Evolutionary conservation across 768 basidiomycete species (phyloP).

Genomic region (Leccinum aurantiacum): DNA sequence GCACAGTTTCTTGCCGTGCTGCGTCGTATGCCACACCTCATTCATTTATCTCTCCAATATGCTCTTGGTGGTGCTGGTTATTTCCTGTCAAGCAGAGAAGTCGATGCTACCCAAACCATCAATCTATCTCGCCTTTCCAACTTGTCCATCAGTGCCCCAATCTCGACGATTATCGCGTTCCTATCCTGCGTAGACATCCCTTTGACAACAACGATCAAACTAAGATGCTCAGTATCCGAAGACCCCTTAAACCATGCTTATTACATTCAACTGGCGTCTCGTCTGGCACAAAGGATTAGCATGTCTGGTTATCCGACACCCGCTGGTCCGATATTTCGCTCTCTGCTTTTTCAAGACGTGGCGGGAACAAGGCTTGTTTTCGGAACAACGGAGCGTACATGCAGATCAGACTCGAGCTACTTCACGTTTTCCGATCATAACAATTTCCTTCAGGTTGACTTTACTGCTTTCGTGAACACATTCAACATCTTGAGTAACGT

Average conservation of each 20-base stretch:
- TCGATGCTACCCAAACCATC: background rate
- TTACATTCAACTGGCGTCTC: background rate
- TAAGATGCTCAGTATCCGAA: background rate
- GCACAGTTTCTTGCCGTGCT: conserved; percentile 34
- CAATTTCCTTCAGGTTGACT: conserved; percentile 3
- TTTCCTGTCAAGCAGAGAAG: background rate
- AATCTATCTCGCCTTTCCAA: conserved; percentile 1
- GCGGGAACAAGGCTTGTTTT: background rate
- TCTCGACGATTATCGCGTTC: conserved; percentile 1
- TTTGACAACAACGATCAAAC: background rate
- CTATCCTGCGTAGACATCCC: conserved; percentile 6
- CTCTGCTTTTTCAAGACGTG: background rate
- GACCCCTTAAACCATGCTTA: background rate
- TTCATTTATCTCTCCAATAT: conserved; percentile 33
- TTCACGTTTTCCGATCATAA: background rate
- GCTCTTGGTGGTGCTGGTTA: conserved; percentile 23
- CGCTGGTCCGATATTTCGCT: background rate
- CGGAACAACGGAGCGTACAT: background rate
- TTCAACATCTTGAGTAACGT: background rate
- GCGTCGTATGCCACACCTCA: conserved; percentile 33
- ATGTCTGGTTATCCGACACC: background rate
- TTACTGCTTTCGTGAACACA: background rate
- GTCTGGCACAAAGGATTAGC: conserved; percentile 1
- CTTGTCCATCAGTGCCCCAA: conserved; percentile 1
- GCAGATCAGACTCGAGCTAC: background rate